Evolutionary conservation across 1,139 yeast genomes (phyloP), one percentile per base, ranked within the genome.

Genomic region (Kodamaea sp.): DNA sequence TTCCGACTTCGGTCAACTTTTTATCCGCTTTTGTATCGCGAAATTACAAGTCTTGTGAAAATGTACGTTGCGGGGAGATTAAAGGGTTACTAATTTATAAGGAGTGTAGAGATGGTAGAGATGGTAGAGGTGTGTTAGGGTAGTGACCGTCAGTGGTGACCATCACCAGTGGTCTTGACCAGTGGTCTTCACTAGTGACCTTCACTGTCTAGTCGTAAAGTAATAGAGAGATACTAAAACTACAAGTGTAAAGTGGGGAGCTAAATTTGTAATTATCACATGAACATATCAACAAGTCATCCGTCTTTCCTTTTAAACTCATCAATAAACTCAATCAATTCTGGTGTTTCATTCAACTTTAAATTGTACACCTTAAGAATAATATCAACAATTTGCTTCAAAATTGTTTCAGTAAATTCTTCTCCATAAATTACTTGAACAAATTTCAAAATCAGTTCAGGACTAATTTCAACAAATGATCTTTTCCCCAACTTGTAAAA

Each of bases 401-500:
- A 48, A 4, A 53, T 44, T 2, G 45, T 47, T 3, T 42, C 39
- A 40, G 54, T 60, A 39, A 63, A 67, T 1, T 46, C 42, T 5
- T 41, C 47, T 2, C 67, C 69, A 44, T 61, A 67, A 8, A 69
- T 44, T 2, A 46, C 52, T 32, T 52, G 50, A 8, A 68, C 45
- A 35, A 57, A 55, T 32, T 53, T 55, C 38, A 53, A 59, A 35
- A 69, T 58, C 15, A 62, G 46, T 5, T 48, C 42, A 1, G 73
- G 68, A 4, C 54, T 48, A 38, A 68, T 65, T 47, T 71, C 76
- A 28, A 55, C 53, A 23, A 63, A 39, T 3, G 69, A 57, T 27
- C 72, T 48, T 32, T 57, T 50, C 0, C 75, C 75, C 28, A 71
- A 46, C 3, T 55, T 48, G 46, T 62, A 69, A 12, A 10, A 37